phyloP scores from a whole-genome alignment of 768 basidiomycete species.

The Auriscalpium vulgare region DNA sequence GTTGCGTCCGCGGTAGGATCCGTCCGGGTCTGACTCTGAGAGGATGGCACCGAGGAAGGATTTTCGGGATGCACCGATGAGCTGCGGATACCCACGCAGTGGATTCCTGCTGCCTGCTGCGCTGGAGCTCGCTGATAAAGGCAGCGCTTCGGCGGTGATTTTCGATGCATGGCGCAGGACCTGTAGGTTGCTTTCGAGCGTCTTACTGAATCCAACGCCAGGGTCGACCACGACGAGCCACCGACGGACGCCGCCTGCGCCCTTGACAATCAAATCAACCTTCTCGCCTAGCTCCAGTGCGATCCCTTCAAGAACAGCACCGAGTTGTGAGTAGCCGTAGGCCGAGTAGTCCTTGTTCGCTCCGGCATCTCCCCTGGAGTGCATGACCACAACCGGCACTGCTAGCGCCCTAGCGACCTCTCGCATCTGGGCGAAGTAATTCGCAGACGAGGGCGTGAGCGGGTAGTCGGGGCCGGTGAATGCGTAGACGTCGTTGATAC shows the following conservation, averaged over 20 bases:
- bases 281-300: conserved; percentile 63
- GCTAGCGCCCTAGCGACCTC: conserved; percentile 49
- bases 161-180: conserved; percentile 46
- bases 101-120: conserved; percentile 31
- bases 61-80: conserved; percentile 81
- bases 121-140: conserved; percentile 7
- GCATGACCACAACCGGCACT: conserved; percentile 89
- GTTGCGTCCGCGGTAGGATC: conserved; percentile 37
- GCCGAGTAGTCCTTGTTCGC: conserved; percentile 55
- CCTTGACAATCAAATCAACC: conserved; percentile 55
- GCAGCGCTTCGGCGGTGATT: conserved; percentile 36
- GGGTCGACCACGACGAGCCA: conserved; percentile 92
- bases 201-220: conserved; percentile 93
- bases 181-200: conserved; percentile 61
- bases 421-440: conserved; percentile 54
- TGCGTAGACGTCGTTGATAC: conserved; percentile 89
- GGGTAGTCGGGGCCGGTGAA: conserved; percentile 57
- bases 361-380: conserved; percentile 81
- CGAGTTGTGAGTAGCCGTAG: conserved; percentile 41
- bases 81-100: conserved; percentile 49
- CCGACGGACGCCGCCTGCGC: conserved; percentile 63
- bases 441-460: conserved; percentile 23
- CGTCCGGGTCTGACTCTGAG: conserved; percentile 31
- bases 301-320: conserved; percentile 54
- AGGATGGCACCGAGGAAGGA: conserved; percentile 73